phyloP scores from a whole-genome alignment of 352 stramenopile genomes.

The Globisporangium cystogenes region DNA sequence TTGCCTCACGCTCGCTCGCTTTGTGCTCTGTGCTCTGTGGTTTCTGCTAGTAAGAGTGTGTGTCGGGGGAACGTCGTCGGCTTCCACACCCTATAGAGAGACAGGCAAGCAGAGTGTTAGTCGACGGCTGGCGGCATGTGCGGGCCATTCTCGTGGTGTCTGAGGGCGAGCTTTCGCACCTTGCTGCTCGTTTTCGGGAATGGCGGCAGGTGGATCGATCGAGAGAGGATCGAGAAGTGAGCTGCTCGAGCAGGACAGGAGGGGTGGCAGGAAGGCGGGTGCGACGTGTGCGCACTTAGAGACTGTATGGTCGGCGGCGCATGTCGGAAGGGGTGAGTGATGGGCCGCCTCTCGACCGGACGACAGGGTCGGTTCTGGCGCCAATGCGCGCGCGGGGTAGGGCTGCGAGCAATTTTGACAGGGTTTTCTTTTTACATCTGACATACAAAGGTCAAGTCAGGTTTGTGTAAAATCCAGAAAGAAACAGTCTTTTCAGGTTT shows the following conservation, averaged over 20 bases:
- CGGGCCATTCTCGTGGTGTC: no score
- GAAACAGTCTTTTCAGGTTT: no score
- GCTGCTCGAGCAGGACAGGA: no score
- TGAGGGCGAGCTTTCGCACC: no score
- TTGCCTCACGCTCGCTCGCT: constrained; percentile 8
- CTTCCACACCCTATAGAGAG: no score
- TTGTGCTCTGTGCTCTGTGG: no score
- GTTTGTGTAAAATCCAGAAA: no score
- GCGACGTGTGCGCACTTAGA: background rate
- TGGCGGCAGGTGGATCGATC: background rate
- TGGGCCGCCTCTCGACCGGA: background rate
- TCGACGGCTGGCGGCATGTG: no score
- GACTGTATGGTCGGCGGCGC: background rate
- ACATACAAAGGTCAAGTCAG: background rate
- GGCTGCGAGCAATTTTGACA: background rate
- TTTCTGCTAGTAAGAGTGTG: no score
- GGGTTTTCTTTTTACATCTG: background rate
- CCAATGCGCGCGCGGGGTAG: background rate
- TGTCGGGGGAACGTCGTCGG: constrained; percentile 3
- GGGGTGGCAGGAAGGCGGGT: background rate
- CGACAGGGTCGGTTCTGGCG: background rate
- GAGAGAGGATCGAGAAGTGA: no score
- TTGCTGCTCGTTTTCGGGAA: background rate
- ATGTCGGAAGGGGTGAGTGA: background rate
- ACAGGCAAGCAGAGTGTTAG: no score